Conservation (phyloP, 2,329 filamentous ascomycete species). For the Penicillium olsonii region DNA sequence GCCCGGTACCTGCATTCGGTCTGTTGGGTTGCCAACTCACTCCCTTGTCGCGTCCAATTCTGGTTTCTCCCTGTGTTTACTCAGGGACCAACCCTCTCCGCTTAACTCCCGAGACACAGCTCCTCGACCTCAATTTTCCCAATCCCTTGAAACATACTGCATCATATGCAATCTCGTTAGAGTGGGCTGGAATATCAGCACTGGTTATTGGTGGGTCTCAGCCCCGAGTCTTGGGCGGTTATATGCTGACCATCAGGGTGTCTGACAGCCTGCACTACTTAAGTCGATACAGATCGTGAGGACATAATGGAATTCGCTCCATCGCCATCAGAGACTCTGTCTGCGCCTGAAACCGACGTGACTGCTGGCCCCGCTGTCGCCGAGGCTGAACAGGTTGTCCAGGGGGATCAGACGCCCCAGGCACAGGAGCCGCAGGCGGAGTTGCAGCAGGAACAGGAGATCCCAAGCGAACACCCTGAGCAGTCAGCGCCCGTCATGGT, state of each 20-base stretch:
- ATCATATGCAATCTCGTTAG: conserved; percentile 10
- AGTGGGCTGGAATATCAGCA: conserved; percentile 8
- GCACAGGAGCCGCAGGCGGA: background rate
- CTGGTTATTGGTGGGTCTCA: conserved; percentile 19
- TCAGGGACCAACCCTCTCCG: conserved; percentile 12
- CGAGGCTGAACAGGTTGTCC: conserved; percentile 21
- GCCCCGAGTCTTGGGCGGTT: conserved; percentile 1
- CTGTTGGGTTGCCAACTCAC: background rate
- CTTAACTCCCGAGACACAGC: conserved; percentile 9
- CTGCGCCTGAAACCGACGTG: conserved; percentile 15
- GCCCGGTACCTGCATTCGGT: conserved; percentile 4
- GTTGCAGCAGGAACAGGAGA: conserved; percentile 6
- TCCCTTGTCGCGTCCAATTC: background rate
- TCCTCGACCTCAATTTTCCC: conserved; percentile 6
- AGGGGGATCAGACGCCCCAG: conserved; percentile 15
- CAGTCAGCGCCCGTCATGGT: conserved; percentile 27
- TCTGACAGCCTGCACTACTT: conserved; percentile 18
- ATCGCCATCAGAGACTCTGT: conserved; percentile 21
- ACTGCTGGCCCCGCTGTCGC: conserved; percentile 19
- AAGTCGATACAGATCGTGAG: conserved; percentile 2
- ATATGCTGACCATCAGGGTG: conserved; percentile 14
- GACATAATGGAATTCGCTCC: conserved; percentile 32
- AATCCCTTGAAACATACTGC: background rate
- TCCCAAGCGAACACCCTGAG: conserved; percentile 20
- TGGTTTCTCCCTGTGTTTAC: conserved; percentile 4